Percentiles rank a stretch among this genome's conserved stretches.
These are phyloP conservation scores for Eucalyptus albens DNA, from an alignment of 345 rosid species.

Conservation along the genomic window DNA sequence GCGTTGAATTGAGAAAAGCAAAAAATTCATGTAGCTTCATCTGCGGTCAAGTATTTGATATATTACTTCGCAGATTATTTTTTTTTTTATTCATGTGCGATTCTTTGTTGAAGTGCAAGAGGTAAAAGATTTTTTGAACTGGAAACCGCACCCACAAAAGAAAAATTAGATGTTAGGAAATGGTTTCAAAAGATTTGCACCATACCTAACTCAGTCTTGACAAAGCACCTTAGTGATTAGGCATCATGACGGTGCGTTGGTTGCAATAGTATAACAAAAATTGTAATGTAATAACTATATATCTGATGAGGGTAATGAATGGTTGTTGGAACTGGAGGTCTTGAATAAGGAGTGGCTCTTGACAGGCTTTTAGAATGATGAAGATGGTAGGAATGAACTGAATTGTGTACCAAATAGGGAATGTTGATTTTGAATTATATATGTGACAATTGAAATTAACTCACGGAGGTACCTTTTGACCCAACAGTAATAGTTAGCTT, in stretches of 20 bases:
- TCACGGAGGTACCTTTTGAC: rapidly evolving
- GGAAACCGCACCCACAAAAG: background rate
- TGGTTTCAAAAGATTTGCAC: background rate
- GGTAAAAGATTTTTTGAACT: background rate
- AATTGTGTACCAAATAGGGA: rapidly evolving
- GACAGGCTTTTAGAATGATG: rapidly evolving
- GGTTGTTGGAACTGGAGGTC: rapidly evolving
- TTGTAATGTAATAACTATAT: background rate
- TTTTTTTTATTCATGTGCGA: no score
- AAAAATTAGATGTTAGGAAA: no score
- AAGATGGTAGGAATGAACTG: rapidly evolving
- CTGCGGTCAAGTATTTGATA: background rate
- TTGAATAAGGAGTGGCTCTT: rapidly evolving
- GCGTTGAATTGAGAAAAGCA: background rate
- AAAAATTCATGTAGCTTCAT: background rate
- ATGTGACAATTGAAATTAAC: no score
- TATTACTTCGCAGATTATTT: background rate
- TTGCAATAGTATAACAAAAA: no score
- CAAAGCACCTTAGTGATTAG: background rate
- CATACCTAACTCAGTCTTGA: background rate
- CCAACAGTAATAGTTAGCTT: rapidly evolving
- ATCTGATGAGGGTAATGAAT: rapidly evolving
- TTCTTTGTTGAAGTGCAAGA: background rate
- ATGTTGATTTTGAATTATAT: rapidly evolving
- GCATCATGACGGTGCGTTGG: background rate